Base-by-base conservation (phyloP, 78 protist species). In the Dictyostelium intermedium region DNA sequence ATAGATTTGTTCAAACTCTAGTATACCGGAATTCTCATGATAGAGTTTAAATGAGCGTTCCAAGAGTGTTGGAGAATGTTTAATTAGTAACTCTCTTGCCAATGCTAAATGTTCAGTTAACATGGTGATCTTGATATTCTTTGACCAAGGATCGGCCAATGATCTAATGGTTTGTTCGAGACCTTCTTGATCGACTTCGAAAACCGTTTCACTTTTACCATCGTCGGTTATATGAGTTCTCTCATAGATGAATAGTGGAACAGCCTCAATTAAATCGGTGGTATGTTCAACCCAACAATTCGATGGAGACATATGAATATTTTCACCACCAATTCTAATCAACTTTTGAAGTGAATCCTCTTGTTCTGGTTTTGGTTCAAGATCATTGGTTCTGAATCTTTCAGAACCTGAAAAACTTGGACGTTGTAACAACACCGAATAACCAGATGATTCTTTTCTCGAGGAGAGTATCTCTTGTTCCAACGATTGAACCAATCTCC, bases 141-240 rank as follows among this genome's bases (percentile, higher is more conserved):
- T 66, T n/a, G 87, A 50, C 85, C 84, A 86, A 6, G 78, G 84
- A 16, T 84, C 93, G 10, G 96, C 91, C 5, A 92, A 27, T 1
- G 27, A 34, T 25, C 96, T 23, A 5, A 92, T 85, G 1, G 96
- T 92, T 70, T 76, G 87, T 43, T 92, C 96, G 1, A 92, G 63
- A 39, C 96, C 96, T 18, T 92, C 96, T 73, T 92, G 96, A 53
- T 92, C 96, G 4, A 92, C 96, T 43, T 92, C 93, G 41, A 92
- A 92, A 0, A 85, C 50, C 0, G 96, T 92, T 23, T 69, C 60
- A 6, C 14, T 7, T 30, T 85, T 41, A 10, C 92, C 85, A 76
- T 76, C 85, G 2, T 66, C 35, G 32, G 69, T 63, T 7, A 84
- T 91, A 13, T 70, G 43, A 13, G 85, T 74, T 13, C 85, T 13